A percentile compares a stretch with the other conserved stretches of the same genome.
phyloP scores from a whole-genome alignment of 164 flowering plant species.

The Sextonia rubra region DNA sequence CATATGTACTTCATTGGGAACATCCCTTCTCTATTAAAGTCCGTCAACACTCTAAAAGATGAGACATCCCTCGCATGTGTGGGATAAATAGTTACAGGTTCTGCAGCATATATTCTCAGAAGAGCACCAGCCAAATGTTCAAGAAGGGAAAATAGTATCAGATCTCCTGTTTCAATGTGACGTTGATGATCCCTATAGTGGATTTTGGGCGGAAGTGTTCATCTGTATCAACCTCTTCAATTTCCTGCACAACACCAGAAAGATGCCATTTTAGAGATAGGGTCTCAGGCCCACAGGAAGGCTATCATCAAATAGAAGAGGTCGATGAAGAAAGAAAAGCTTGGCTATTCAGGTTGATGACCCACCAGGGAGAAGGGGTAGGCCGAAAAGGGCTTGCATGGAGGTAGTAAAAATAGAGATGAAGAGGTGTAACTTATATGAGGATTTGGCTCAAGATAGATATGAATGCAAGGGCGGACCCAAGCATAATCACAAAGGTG shows the following conservation, averaged over 20 bases:
- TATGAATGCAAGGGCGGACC: too few species aligned
- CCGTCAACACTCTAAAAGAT: not conserved
- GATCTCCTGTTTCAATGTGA: slow-evolving; percentile 44
- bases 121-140: not conserved
- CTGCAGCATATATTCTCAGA: not conserved
- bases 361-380: too few species aligned
- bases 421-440: too few species aligned
- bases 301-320: not conserved
- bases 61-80: not conserved
- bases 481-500: too few species aligned
- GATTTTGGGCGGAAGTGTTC: slow-evolving; percentile 87
- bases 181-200: slow-evolving; percentile 49
- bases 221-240: slow-evolving; percentile 97
- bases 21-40: too few species aligned
- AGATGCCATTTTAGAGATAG: not conserved
- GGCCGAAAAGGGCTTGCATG: too few species aligned
- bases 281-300: not conserved
- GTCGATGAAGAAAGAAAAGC: too few species aligned
- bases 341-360: too few species aligned
- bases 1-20: too few species aligned
- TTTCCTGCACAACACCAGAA: slow-evolving; percentile 49
- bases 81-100: not conserved
- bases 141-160: slow-evolving; percentile 12
- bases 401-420: too few species aligned
- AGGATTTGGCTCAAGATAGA: too few species aligned